Base-by-base conservation (phyloP, 2,329 filamentous ascomycete genomes). In the Sodiomyces alkalinus region DNA sequence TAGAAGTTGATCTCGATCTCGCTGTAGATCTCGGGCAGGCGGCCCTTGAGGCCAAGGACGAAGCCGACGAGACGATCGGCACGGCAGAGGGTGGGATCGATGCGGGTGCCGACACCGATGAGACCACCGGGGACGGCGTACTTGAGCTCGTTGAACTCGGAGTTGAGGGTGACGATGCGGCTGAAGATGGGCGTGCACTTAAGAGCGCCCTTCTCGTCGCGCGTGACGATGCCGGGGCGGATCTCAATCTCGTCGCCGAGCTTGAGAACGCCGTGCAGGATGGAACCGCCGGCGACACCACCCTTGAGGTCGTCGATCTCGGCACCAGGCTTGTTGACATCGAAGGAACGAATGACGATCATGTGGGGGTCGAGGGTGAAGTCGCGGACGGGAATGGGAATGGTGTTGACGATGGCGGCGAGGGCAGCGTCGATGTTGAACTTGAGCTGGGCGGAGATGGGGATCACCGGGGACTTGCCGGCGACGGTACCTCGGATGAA, bases 1-100 rank as follows among this genome's bases (percentile, higher is more conserved):
- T 96, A 98, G 68, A 96, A 98, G 72, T 96, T 96, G 58, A 94
- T 86, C 62, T 98, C 90, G 36, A 98, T 79, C 59, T 98, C 90
- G 43, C 79, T 90, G 67, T 96, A 98, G 55, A 98, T 96, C 51
- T 90, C 83, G 27, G 90, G 90, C 15, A 98, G 74, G 45, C 79
- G 75, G 41, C 90, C 90, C 60, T 86, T 86, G 45, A 94, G 78
- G 53, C 90, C 90, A 35, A 98, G 74, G 29, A 98, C 90, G 70
- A 92, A 92, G 53, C 90, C 90, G 43, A 98, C 90, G 8, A 98
- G 74, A 73, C 90, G 87, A 74, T 98, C 90, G 43, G 90, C 90
- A 75, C 90, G 74, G 74, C 90, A 98, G 29, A 98, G 77, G 5
- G 90, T 98, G 35, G 90, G 90, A 53, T 98, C 90, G 47, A 98